These are phyloP conservation scores for Leptographium procerum DNA, from an alignment of 2,329 filamentous ascomycete species.

Conservation along the genomic window DNA sequence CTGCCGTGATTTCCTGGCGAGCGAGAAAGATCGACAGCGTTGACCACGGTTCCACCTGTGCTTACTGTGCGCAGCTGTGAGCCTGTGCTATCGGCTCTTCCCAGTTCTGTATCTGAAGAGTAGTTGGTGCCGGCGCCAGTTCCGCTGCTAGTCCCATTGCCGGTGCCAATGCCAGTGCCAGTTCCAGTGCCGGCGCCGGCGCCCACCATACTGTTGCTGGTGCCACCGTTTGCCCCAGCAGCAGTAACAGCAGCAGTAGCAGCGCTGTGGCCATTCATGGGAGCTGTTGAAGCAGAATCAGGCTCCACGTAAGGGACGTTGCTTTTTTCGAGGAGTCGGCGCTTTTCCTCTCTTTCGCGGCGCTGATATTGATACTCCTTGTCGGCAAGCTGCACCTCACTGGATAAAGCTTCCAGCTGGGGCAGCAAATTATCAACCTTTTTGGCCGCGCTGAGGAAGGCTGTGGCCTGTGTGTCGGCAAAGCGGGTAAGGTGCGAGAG, in stretches of 20 bases:
- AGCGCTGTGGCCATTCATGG: background rate
- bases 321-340: constrained; percentile 79
- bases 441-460: constrained; percentile 71
- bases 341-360: constrained; percentile 91
- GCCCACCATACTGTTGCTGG: background rate
- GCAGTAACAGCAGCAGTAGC: background rate
- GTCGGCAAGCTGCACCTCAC: constrained; percentile 84
- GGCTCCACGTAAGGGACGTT: constrained; percentile 62
- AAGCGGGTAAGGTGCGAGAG: constrained; percentile 89
- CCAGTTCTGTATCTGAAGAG: constrained; percentile 55
- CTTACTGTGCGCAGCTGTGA: constrained; percentile 44
- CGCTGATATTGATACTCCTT: constrained; percentile 95
- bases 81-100: constrained; percentile 61
- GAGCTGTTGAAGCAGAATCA: constrained; percentile 26
- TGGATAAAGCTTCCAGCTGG: constrained; percentile 76
- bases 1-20: constrained; percentile 46
- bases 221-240: background rate
- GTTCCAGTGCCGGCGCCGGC: background rate
- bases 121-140: background rate
- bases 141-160: background rate
- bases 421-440: constrained; percentile 80
- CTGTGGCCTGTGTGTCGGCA: constrained; percentile 78
- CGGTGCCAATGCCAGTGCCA: background rate
- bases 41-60: constrained; percentile 18
- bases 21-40: constrained; percentile 36